Evolutionary conservation across 495 filamentous ascomycete species (phyloP).

Genomic region (Pseudevernia furfuracea): DNA sequence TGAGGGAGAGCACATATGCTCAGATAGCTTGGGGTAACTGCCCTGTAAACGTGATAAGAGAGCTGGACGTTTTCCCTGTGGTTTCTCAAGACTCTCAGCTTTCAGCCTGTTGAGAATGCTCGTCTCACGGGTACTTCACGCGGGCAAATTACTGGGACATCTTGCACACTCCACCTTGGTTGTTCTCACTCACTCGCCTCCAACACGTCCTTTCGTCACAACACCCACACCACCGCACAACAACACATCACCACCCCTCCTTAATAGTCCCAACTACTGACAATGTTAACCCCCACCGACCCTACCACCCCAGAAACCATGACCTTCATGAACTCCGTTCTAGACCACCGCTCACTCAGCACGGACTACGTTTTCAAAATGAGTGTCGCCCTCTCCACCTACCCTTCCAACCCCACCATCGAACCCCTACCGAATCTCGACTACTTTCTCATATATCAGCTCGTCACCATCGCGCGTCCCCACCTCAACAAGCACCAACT

Average conservation of each 20-base stretch:
- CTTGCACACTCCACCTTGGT: background rate
- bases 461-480: slow-evolving; percentile 6
- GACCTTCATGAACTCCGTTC: background rate
- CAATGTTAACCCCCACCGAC: background rate
- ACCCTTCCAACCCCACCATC: background rate
- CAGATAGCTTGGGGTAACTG: background rate
- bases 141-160: too few species aligned
- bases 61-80: background rate
- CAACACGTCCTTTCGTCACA: background rate
- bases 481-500: slow-evolving; percentile 3
- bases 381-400: background rate
- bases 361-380: background rate
- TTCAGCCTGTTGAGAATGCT: background rate
- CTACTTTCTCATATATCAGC: slow-evolving; percentile 4
- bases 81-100: background rate
- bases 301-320: background rate
- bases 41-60: background rate
- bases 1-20: background rate
- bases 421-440: slow-evolving; percentile 14
- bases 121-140: background rate
- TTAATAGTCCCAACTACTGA: background rate
- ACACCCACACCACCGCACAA: background rate
- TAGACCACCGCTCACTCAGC: background rate
- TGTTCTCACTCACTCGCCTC: background rate
- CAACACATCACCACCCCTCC: background rate